These are phyloP conservation scores for Trypethelium eluteriae DNA, from an alignment of 495 filamentous ascomycete species.

Conservation along the genomic window DNA sequence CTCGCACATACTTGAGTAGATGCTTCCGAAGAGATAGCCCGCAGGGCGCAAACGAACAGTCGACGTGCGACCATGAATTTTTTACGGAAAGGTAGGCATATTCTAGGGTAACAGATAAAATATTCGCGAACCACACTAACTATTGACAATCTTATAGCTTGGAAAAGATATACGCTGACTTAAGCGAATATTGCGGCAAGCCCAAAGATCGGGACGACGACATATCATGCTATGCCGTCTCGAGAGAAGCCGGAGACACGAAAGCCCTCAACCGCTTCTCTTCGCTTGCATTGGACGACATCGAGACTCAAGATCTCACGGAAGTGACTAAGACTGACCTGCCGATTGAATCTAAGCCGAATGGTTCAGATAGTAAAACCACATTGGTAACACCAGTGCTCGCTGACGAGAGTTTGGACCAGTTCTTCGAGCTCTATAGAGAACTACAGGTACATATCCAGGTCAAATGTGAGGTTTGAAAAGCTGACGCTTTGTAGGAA, in stretches of 20 bases:
- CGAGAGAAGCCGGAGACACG: neutral
- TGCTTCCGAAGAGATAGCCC: conserved; percentile 19
- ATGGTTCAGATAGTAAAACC: neutral
- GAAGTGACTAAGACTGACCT: neutral
- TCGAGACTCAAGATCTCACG: neutral
- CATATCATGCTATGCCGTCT: neutral
- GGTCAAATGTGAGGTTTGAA: neutral
- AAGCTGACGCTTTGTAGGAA: conserved; percentile 19
- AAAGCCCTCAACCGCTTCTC: neutral
- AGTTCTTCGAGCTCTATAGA: conserved; percentile 22
- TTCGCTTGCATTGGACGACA: neutral
- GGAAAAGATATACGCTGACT: conserved; percentile 23
- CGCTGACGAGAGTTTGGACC: conserved; percentile 20
- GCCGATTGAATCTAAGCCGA: neutral
- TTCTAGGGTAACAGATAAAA: neutral
- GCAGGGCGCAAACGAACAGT: neutral
- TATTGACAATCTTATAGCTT: conserved; percentile 17
- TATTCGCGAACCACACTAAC: no score
- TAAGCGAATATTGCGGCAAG: conserved; percentile 24
- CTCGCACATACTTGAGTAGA: conserved; percentile 25
- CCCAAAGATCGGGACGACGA: conserved; percentile 11
- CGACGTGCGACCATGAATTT: conserved; percentile 25
- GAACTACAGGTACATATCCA: conserved; percentile 19
- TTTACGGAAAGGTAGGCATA: conserved; percentile 25
- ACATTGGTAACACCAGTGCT: neutral